Base-by-base conservation (phyloP, 106 monocot species). In the Narthecium ossifragum region DNA sequence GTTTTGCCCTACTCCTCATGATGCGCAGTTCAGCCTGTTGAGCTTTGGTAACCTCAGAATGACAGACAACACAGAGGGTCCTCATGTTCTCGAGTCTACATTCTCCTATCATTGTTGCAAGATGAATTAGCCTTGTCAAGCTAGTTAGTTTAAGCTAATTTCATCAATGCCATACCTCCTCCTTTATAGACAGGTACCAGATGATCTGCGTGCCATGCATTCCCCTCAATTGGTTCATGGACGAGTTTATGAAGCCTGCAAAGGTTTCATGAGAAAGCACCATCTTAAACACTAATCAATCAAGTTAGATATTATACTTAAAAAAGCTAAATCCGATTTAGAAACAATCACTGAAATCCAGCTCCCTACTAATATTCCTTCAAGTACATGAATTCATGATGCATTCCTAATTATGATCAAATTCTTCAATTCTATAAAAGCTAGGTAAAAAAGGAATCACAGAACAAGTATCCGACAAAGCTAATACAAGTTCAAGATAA, bases 171-270 rank as follows among this genome's bases (percentile, higher is more conserved):
- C 51, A 20, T 56, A 94, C 94, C 96, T 82, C 96, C 96, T 60
- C 96, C 96, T 59, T 73, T 90, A 52, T 84, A 86, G 25, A 98
- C 96, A 15, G 96, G 83, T 53, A 98, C 29, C 57, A 84, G 81
- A 64, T 98, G 96, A 59, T 98, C 96, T 26, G 96, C 96, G 81
- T 98, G 96, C 90, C 96, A 98, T 30, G 87, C 86, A 74, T 98
- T 98, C 29, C 96, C 96, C 51, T 90, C 96, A 55, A 47, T 69
- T 59, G 96, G 90, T 69, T 90, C 80, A 73, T 59, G 31, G 12
- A 82, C 78, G 9, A 98, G 77, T 66, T 81, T 98, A 26, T 87
- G 77, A n/a, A 90, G 47, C 60, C 90, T 98, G 66, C 34, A 52
- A 63, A 28, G 40, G 25, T 15, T n/a, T 20, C 54, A n/a, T 47